Base-by-base conservation (phyloP, 2,329 filamentous ascomycete species). In the Sporothrix protearum region DNA sequence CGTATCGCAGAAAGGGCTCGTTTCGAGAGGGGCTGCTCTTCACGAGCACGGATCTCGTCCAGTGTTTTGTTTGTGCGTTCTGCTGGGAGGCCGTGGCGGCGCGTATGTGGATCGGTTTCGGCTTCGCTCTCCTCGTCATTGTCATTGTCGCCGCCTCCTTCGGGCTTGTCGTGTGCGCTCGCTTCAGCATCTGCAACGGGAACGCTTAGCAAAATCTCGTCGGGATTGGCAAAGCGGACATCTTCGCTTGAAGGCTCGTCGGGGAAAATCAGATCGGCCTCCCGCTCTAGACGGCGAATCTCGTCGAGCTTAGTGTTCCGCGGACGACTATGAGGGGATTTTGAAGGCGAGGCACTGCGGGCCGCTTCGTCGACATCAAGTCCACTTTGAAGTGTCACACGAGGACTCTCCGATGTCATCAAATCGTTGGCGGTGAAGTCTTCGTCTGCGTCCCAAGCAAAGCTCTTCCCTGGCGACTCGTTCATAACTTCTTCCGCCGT, bases 401-500 rank as follows among this genome's bases (percentile, higher is more conserved):
- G 83, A n/a, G 86, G 86, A 73, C 86, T 88, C 73, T 85, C 81
- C 0, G 87, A 88, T 45, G 86, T 76, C 71, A 88, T 85, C 51
- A 88, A 72, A 72, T 88, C 86, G 55, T 83, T 82, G 12, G 83
- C 86, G 0, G 87, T 88, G 74, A 89, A 88, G 70, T 89, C 87
- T 5, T 84, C 83, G 45, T 88, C 86, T 7, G 87, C 78, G 71
- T 88, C 80, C 86, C 86, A 89, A 8, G 82, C 84, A 71, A 83
- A 86, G 74, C 83, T 85, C 77, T 85, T 87, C 68, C 84, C 83
- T 0, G 86, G 85, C n/a, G 77, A 78, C 14, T 73, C 73, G 47
- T 66, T 67, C 8, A 55, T 19, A 4, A n/a, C 22, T 6, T 2
- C 64, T n/a, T 47, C 47, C 14, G 19, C 39, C 7, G 22, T 28